Conservation (phyloP, 192 early-diverging fungal species). For the Mortierella claussenii region DNA sequence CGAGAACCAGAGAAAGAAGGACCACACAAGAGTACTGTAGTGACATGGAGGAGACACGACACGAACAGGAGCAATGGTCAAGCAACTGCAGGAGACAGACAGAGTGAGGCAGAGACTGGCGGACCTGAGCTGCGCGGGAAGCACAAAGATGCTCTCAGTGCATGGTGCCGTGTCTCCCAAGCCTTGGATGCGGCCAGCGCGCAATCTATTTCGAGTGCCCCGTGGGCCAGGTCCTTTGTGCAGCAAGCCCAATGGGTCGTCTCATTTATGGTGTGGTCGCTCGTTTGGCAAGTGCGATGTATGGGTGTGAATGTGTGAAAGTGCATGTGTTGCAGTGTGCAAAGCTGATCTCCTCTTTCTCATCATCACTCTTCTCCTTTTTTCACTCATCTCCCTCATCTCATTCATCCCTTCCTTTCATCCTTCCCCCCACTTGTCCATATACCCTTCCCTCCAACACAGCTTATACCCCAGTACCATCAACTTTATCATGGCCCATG, state of each 20-base stretch:
- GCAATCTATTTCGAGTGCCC: background rate
- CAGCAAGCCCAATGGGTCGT: no score
- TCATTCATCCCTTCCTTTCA: background rate
- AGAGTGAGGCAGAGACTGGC: background rate
- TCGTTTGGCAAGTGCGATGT: no score
- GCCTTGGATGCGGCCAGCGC: background rate
- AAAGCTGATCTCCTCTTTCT: no score
- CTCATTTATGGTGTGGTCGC: no score
- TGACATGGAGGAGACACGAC: no score
- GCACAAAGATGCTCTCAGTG: background rate
- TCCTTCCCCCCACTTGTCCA: background rate
- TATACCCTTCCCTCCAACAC: background rate
- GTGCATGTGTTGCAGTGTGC: no score
- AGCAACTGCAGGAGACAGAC: background rate
- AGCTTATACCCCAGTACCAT: background rate
- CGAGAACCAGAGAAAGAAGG: no score
- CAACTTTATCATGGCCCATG: slow-evolving; percentile 33
- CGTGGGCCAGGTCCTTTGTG: no score
- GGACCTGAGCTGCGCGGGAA: background rate
- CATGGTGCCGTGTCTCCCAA: no score
- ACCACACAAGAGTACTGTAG: no score
- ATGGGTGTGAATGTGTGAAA: no score
- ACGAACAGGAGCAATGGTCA: no score
- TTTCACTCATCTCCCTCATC: background rate
- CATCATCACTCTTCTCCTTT: background rate